Conservation (phyloP, 768 basidiomycete genomes). For the Psilocybe cubensis region DNA sequence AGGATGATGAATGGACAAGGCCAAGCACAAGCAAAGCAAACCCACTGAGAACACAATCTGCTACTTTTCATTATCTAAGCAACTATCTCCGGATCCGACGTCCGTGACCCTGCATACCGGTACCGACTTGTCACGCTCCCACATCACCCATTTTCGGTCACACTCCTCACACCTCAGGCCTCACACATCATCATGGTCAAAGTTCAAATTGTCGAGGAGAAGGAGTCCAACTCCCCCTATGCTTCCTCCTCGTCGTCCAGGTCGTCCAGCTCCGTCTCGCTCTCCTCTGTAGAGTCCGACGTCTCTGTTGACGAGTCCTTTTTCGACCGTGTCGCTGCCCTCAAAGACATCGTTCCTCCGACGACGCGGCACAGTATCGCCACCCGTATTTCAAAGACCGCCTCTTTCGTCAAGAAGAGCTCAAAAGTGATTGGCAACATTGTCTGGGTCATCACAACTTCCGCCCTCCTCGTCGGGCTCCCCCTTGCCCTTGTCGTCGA, state of each 20-base stretch:
- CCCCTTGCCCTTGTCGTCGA: constrained; percentile 93
- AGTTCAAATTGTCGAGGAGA: constrained; percentile 86
- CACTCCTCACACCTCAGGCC: constrained; percentile 20
- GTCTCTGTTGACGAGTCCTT: constrained; percentile 77
- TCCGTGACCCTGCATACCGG: constrained; percentile 23
- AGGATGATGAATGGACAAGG: constrained; percentile 27
- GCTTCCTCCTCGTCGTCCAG: constrained; percentile 75
- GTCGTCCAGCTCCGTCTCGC: constrained; percentile 70
- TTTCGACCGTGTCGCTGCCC: constrained; percentile 85
- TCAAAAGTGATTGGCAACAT: constrained; percentile 82
- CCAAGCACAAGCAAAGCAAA: constrained; percentile 28
- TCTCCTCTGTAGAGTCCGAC: constrained; percentile 81
- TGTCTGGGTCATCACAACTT: constrained; percentile 95
- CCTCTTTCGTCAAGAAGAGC: constrained; percentile 65
- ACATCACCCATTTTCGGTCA: constrained; percentile 27
- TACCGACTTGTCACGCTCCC: constrained; percentile 23
- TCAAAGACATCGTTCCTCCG: constrained; percentile 96
- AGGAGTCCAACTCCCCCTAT: constrained; percentile 80
- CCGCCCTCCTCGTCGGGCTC: constrained; percentile 90
- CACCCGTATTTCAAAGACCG: constrained; percentile 60
- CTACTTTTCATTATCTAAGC: constrained; percentile 24
- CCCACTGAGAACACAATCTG: constrained; percentile 26
- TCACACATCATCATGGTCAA: constrained; percentile 75
- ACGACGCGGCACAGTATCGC: constrained; percentile 80
- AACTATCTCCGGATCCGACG: constrained; percentile 26